phyloP scores from a whole-genome alignment of 2,329 filamentous ascomycete species.

The Botrytis tulipae region DNA sequence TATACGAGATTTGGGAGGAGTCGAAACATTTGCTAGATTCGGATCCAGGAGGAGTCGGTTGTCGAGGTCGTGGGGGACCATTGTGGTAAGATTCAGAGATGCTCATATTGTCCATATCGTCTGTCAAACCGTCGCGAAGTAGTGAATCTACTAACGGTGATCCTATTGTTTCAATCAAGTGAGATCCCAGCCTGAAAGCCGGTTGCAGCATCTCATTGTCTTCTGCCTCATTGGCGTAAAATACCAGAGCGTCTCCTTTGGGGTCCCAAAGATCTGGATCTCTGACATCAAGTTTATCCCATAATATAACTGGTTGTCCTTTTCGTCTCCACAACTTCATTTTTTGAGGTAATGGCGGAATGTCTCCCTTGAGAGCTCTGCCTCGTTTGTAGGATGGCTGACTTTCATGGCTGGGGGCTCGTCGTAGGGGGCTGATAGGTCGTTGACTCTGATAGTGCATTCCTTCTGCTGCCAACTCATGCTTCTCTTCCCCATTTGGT shows the following conservation, averaged over 20 bases:
- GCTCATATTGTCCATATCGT: conserved; percentile 45
- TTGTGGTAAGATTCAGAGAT: neutral
- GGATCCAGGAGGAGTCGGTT: conserved; percentile 7
- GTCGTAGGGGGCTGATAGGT: neutral
- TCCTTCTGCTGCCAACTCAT: conserved; percentile 4
- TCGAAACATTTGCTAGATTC: conserved; percentile 17
- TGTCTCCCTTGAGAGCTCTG: neutral
- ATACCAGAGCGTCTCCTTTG: conserved; percentile 59
- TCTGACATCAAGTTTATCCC: conserved; percentile 11
- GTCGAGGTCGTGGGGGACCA: neutral
- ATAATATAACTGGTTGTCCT: neutral
- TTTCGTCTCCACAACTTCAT: conserved; percentile 10
- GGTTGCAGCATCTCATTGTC: conserved; percentile 44
- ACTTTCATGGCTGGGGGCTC: neutral
- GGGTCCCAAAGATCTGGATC: conserved; percentile 48
- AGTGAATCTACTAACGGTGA: conserved; percentile 53
- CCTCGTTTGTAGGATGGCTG: neutral
- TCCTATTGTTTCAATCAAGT: conserved; percentile 57
- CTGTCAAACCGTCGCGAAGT: conserved; percentile 53
- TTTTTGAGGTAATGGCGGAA: neutral
- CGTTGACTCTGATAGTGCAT: neutral
- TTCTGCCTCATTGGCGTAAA: conserved; percentile 48
- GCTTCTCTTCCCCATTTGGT: neutral
- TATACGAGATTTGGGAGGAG: conserved; percentile 51
- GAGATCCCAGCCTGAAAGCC: conserved; percentile 57